Conservation (phyloP, 306 rosid genomes). For the Quercus robur region DNA sequence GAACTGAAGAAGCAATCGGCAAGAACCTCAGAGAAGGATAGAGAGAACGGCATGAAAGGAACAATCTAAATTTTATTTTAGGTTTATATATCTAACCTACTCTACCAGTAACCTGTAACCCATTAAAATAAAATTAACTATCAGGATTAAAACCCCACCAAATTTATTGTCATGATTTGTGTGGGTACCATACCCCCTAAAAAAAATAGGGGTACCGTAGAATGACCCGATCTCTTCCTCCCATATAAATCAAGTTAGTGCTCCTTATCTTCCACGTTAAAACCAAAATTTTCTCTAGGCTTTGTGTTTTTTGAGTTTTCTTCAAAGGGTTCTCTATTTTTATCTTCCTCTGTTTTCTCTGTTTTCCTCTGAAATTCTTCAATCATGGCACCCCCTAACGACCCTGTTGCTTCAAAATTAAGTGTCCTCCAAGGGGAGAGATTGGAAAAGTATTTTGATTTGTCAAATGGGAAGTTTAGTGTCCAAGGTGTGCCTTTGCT, state of each 20-base stretch:
- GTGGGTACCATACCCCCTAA: too few relatives aligned
- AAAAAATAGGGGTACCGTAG: too few relatives aligned
- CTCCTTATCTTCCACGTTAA: background rate
- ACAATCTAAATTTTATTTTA: too few relatives aligned
- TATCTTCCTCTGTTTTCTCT: background rate
- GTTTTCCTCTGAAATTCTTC: slow-evolving; percentile 10
- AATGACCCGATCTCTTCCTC: background rate
- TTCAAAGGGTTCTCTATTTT: background rate
- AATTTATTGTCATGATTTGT: too few relatives aligned
- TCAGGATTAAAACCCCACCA: too few relatives aligned
- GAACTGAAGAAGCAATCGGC: too few relatives aligned
- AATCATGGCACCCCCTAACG: slow-evolving; percentile 68
- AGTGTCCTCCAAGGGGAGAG: slow-evolving; percentile 6
- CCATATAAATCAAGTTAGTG: background rate
- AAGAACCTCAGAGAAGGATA: too few relatives aligned
- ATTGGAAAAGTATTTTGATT: slow-evolving; percentile 33
- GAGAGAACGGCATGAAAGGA: too few relatives aligned
- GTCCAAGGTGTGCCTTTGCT: slow-evolving; percentile 56
- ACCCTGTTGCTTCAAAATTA: slow-evolving; percentile 18
- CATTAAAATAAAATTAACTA: too few relatives aligned
- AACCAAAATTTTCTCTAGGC: background rate
- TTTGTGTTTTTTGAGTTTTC: background rate
- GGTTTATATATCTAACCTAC: too few relatives aligned
- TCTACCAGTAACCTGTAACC: too few relatives aligned
- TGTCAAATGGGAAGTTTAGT: slow-evolving; percentile 45